These are phyloP conservation scores for Elaphomyces granulatus DNA, from an alignment of 495 filamentous ascomycete genomes.

Conservation along the genomic window DNA sequence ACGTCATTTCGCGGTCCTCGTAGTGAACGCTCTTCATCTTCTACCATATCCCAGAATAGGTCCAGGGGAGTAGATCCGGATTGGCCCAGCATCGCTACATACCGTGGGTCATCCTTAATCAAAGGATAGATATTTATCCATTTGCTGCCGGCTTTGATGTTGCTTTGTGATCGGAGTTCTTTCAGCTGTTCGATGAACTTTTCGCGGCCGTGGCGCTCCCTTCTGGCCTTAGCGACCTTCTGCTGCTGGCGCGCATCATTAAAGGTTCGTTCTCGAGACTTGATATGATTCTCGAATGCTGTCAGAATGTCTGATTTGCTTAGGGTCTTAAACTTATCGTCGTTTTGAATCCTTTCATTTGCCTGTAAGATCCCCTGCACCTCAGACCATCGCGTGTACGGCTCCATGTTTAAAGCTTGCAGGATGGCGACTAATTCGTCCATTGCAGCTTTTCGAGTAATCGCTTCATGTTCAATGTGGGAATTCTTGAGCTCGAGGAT, in stretches of 20 bases:
- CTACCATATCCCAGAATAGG: conserved; percentile 91
- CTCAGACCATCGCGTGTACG: conserved; percentile 90
- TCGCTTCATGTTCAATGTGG: conserved; percentile 57
- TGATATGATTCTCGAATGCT: conserved; percentile 90
- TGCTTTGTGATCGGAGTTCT: conserved; percentile 58
- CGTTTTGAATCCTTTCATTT: conserved; percentile 64
- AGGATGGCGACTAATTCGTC: conserved; percentile 69
- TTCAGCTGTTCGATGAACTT: conserved; percentile 57
- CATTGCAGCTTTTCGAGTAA: conserved; percentile 65
- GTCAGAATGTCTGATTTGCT: conserved; percentile 82
- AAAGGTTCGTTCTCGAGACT: conserved; percentile 72
- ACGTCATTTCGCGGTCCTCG: conserved; percentile 72
- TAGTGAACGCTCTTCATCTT: conserved; percentile 79
- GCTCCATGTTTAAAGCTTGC: conserved; percentile 74
- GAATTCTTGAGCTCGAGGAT: conserved; percentile 66
- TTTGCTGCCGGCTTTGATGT: conserved; percentile 80
- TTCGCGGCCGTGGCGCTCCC: conserved; percentile 77
- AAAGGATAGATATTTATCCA: conserved; percentile 74
- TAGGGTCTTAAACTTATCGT: conserved; percentile 79
- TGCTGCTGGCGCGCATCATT: conserved; percentile 80
- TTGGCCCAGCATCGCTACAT: conserved; percentile 73
- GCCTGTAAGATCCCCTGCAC: conserved; percentile 69
- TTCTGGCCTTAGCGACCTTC: conserved; percentile 62
- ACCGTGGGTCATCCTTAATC: conserved; percentile 71
- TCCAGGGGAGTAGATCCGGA: conserved; percentile 83